Evolutionary conservation across 108 stramenopile species (phyloP).

Genomic region (Nitzschia sp.): DNA sequence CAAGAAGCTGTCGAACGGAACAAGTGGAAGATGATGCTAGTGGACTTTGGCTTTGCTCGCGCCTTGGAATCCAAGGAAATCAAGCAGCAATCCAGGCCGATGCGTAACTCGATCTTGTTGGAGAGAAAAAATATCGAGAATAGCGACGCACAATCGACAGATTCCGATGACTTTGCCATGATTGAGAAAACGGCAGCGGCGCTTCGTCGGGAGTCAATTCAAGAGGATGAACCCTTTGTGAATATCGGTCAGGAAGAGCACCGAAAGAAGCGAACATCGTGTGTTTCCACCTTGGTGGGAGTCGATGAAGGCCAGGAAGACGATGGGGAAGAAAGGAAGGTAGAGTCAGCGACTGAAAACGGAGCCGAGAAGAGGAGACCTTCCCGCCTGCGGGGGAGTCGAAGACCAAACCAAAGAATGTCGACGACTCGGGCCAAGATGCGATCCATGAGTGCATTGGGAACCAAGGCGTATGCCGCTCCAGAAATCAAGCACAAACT

Average conservation of each 20-base stretch:
- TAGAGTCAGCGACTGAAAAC: neutral
- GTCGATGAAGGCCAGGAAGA: conserved; percentile 9
- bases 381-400: neutral
- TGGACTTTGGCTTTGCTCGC: conserved; percentile 89
- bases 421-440: conserved; percentile 44
- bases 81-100: conserved; percentile 24
- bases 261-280: conserved; percentile 17
- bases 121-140: conserved; percentile 21
- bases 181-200: conserved; percentile 34
- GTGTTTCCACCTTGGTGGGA: conserved; percentile 24
- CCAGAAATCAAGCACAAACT: conserved; percentile 74
- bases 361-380: neutral
- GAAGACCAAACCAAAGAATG: neutral
- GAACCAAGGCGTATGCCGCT: conserved; percentile 80
- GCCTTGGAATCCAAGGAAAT: conserved; percentile 56
- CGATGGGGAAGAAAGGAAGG: neutral
- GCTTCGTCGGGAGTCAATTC: conserved; percentile 12
- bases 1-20: conserved; percentile 37
- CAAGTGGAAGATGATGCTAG: conserved; percentile 69
- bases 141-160: neutral
- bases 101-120: conserved; percentile 46
- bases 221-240: conserved; percentile 7
- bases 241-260: conserved; percentile 10
- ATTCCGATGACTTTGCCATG: conserved; percentile 31
- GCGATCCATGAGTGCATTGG: conserved; percentile 73